phyloP scores from a whole-genome alignment of 2,329 filamentous ascomycete species.

The Stachybotrys elegans region DNA sequence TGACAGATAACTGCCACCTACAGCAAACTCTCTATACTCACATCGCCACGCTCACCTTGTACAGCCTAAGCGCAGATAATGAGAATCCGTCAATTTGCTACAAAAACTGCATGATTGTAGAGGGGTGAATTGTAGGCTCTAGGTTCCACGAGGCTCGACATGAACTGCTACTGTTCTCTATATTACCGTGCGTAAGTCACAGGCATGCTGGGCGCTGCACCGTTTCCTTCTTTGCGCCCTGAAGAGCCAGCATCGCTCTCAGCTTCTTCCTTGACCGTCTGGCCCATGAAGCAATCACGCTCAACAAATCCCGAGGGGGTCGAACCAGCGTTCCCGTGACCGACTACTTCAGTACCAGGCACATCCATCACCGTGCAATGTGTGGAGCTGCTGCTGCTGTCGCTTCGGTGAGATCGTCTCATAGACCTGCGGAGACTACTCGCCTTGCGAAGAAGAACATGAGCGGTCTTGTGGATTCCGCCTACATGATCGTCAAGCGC shows the following conservation, averaged over 20 bases:
- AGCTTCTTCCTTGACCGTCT: conserved; percentile 28
- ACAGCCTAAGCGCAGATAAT: too few relatives aligned
- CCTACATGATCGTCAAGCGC: conserved; percentile 32
- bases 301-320: conserved; percentile 17
- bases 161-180: too few relatives aligned
- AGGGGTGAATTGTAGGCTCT: too few relatives aligned
- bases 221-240: not conserved
- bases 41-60: too few relatives aligned
- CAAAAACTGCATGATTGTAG: too few relatives aligned
- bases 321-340: conserved; percentile 9
- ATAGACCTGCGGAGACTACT: conserved; percentile 18
- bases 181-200: too few relatives aligned
- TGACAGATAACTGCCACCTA: too few relatives aligned
- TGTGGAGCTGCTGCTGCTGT: conserved; percentile 21
- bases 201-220: too few relatives aligned
- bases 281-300: conserved; percentile 31
- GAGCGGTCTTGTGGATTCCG: conserved; percentile 26
- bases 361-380: conserved; percentile 25
- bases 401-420: conserved; percentile 19
- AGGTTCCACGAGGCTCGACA: too few relatives aligned
- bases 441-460: conserved; percentile 22
- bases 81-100: too few relatives aligned
- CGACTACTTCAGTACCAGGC: conserved; percentile 18
- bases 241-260: conserved; percentile 13
- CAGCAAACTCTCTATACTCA: too few relatives aligned